Conservation (phyloP, 805 yeast genomes). For the Pachysolen tannophilus region DNA sequence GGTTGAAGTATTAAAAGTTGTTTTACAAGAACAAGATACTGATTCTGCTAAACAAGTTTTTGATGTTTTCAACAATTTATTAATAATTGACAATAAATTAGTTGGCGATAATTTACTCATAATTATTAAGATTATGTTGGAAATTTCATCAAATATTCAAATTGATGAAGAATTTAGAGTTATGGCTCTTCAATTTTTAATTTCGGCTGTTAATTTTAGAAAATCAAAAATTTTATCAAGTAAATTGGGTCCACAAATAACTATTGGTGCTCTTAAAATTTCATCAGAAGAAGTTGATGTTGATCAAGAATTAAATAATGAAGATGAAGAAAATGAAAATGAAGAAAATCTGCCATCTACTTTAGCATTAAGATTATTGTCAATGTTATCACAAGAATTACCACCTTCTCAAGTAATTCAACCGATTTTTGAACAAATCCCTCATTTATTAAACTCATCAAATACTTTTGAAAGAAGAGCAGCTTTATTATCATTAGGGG, state of each 20-base stretch:
- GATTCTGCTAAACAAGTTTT: constrained; percentile 69
- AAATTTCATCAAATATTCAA: constrained; percentile 57
- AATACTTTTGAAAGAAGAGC: constrained; percentile 81
- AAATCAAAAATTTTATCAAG: constrained; percentile 71
- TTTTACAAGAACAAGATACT: constrained; percentile 61
- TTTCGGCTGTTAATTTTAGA: constrained; percentile 71
- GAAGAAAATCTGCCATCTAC: constrained; percentile 79
- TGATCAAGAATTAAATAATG: constrained; percentile 67
- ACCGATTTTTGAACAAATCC: constrained; percentile 64
- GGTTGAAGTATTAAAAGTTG: constrained; percentile 73
- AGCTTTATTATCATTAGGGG: constrained; percentile 73
- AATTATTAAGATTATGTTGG: constrained; percentile 65
- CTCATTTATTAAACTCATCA: constrained; percentile 48
- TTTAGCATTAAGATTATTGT: constrained; percentile 73
- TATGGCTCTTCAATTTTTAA: constrained; percentile 77
- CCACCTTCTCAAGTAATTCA: constrained; percentile 90
- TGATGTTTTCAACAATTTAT: constrained; percentile 75
- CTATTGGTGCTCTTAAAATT: constrained; percentile 64
- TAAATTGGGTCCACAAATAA: constrained; percentile 77
- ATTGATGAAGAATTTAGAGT: constrained; percentile 78
- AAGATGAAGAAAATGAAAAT: constrained; percentile 87
- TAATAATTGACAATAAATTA: constrained; percentile 68
- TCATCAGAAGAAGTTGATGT: constrained; percentile 71
- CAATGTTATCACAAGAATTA: constrained; percentile 69
- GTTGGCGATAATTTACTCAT: constrained; percentile 68